These are phyloP conservation scores for Melaleuca alternifolia DNA, from an alignment of 345 rosid species.

Conservation along the genomic window DNA sequence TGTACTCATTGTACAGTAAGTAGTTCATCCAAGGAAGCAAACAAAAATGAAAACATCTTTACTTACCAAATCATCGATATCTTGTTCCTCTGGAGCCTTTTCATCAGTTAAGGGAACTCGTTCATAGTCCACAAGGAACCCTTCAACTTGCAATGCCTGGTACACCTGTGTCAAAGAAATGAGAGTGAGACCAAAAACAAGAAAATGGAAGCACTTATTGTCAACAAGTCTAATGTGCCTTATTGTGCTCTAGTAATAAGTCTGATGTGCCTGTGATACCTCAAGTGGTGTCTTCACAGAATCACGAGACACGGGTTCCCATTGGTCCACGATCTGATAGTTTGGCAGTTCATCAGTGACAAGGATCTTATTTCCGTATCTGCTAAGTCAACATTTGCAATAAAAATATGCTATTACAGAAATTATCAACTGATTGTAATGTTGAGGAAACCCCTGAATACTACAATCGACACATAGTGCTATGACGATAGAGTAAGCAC, in stretches of 20 bases:
- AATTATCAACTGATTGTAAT: not conserved
- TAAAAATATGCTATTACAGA: slow-evolving; percentile 3
- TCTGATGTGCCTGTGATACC: slow-evolving; percentile 25
- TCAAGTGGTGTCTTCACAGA: slow-evolving; percentile 88
- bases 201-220: not conserved
- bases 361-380: slow-evolving; percentile 95
- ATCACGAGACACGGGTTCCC: slow-evolving; percentile 87
- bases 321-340: slow-evolving; percentile 98
- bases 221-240: not conserved
- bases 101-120: slow-evolving; percentile 97
- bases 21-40: not conserved
- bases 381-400: slow-evolving; percentile 29
- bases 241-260: slow-evolving; percentile 1
- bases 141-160: slow-evolving; percentile 78
- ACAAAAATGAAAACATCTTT: not conserved
- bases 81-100: slow-evolving; percentile 87
- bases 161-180: slow-evolving; percentile 45
- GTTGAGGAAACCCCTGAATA: not conserved
- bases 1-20: not conserved
- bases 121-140: slow-evolving; percentile 81
- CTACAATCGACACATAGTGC: not conserved
- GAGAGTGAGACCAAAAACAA: slow-evolving; percentile 5
- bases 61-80: slow-evolving; percentile 83
- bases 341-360: slow-evolving; percentile 98
- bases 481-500: slow-evolving; percentile 16